Percentiles rank a stretch among this genome's conserved stretches.
These are phyloP conservation scores for Rhynchosporium secalis DNA, from an alignment of 2,329 filamentous ascomycete genomes.

Conservation along the genomic window DNA sequence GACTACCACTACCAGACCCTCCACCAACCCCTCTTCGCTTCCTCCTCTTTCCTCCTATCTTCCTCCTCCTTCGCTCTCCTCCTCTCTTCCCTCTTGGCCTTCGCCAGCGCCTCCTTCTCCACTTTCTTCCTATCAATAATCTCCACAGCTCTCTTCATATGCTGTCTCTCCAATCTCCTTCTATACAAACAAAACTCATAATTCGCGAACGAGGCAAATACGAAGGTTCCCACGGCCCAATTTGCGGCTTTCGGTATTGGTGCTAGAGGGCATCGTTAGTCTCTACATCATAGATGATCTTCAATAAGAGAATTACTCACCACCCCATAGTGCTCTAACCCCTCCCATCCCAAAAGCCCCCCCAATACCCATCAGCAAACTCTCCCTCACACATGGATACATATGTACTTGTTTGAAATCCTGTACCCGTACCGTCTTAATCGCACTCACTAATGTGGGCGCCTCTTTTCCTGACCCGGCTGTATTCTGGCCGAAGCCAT, in stretches of 20 bases:
- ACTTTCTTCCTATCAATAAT: constrained; percentile 73
- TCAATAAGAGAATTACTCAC: constrained; percentile 47
- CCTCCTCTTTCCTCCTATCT: constrained; percentile 39
- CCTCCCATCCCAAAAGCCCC: constrained; percentile 75
- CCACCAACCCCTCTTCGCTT: constrained; percentile 34
- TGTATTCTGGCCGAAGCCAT: constrained; percentile 40
- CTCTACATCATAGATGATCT: background rate
- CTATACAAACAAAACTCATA: constrained; percentile 84
- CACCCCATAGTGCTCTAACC: constrained; percentile 70
- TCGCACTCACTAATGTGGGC: constrained; percentile 58
- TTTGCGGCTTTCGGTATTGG: constrained; percentile 70
- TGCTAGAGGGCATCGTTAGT: constrained; percentile 44
- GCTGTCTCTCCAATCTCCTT: constrained; percentile 71
- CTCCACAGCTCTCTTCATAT: constrained; percentile 84
- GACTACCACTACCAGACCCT: constrained; percentile 36
- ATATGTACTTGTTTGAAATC: constrained; percentile 75
- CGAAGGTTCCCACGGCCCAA: constrained; percentile 81
- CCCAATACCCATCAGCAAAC: constrained; percentile 79
- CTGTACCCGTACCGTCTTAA: constrained; percentile 64
- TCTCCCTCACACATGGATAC: constrained; percentile 80
- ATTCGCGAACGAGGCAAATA: constrained; percentile 65
- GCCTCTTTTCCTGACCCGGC: constrained; percentile 32
- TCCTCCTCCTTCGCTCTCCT: constrained; percentile 47
- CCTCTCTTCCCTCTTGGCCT: constrained; percentile 45
- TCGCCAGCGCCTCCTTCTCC: constrained; percentile 55